Conservation (phyloP, 805 yeast genomes). For the Wickerhamiella domercqiae region DNA sequence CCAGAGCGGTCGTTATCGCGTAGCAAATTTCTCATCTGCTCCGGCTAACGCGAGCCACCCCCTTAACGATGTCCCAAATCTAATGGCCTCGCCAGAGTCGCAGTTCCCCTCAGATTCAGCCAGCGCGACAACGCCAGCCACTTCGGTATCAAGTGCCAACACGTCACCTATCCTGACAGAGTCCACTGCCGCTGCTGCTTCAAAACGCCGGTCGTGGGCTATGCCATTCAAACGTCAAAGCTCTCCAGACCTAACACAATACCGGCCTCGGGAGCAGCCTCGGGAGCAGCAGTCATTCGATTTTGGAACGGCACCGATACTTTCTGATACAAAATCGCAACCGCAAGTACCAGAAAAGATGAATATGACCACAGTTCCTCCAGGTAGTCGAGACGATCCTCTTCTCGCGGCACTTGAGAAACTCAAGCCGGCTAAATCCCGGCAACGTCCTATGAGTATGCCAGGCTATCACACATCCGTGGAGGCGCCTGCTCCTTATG, state of each 20-base stretch:
- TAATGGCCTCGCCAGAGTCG: background rate
- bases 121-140: background rate
- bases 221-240: constrained; percentile 29
- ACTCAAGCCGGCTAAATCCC: constrained; percentile 21
- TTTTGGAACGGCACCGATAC: constrained; percentile 2
- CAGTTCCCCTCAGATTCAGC: background rate
- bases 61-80: constrained; percentile 1
- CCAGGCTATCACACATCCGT: no score
- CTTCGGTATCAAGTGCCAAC: background rate
- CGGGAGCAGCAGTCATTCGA: background rate
- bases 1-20: constrained; percentile 17
- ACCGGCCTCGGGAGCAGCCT: constrained; percentile 5
- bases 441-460: constrained; percentile 4
- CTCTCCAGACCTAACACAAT: constrained; percentile 20
- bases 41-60: constrained; percentile 9
- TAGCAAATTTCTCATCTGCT: constrained; percentile 24
- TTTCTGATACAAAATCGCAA: background rate
- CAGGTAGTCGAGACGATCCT: constrained; percentile 28
- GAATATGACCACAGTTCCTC: background rate
- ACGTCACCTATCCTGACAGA: background rate
- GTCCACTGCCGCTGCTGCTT: background rate
- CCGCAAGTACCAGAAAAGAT: background rate
- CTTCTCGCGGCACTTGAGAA: constrained; percentile 39
- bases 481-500: no score
- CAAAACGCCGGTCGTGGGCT: constrained; percentile 27